Conservation (phyloP, 345 rosid genomes). For the Isatis tinctoria region DNA sequence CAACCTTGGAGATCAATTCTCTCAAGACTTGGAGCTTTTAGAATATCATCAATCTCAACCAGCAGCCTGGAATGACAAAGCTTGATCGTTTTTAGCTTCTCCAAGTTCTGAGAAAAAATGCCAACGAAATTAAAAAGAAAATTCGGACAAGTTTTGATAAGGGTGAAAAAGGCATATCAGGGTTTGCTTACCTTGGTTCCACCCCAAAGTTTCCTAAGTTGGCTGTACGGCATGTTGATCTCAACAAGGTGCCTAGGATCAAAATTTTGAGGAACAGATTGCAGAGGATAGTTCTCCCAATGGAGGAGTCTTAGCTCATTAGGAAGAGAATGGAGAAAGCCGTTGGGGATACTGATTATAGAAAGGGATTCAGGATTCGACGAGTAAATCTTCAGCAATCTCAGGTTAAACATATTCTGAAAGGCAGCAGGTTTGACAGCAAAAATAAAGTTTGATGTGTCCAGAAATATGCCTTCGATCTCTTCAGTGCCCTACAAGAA, state of each 20-base stretch:
- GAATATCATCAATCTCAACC: background rate
- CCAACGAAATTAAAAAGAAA: background rate
- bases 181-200: constrained; percentile 12
- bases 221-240: constrained; percentile 8
- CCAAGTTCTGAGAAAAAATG: background rate
- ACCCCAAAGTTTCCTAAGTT: constrained; percentile 20
- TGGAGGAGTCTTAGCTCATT: constrained; percentile 15
- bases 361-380: background rate
- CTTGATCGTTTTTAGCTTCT: constrained; percentile 2
- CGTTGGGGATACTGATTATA: background rate
- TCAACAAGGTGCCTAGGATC: constrained; percentile 11
- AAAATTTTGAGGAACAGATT: background rate
- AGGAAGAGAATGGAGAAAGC: background rate
- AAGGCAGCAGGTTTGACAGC: background rate
- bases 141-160: background rate
- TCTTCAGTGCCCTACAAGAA: constrained; percentile 16
- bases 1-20: constrained; percentile 16
- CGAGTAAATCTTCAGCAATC: constrained; percentile 1
- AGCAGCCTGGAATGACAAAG: constrained; percentile 1
- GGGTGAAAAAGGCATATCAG: background rate
- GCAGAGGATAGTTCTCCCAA: constrained; percentile 24
- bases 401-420: constrained; percentile 6
- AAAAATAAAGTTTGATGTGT: background rate
- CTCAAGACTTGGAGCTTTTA: background rate
- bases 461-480: constrained; percentile 12